Conservation (phyloP, 257 asterid species). For the Scutellaria baicalensis region DNA sequence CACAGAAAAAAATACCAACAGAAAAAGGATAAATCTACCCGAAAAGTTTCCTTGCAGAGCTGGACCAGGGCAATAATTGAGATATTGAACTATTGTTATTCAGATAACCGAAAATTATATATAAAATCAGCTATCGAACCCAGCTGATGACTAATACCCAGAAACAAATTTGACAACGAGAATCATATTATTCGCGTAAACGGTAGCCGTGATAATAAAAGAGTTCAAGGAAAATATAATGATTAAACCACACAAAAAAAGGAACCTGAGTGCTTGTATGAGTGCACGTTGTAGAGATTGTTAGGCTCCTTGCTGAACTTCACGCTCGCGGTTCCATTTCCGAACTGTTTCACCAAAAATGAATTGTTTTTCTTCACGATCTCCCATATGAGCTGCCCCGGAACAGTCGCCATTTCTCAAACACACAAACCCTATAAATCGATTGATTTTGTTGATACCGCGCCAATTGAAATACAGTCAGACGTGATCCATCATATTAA, state of each 20-base stretch:
- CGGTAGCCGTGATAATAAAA: background rate
- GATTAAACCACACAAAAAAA: background rate
- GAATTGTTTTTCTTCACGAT: conserved; percentile 84
- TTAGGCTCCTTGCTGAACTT: conserved; percentile 80
- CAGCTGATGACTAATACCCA: background rate
- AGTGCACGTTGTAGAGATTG: conserved; percentile 81
- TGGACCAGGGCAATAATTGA: background rate
- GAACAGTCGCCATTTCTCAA: conserved; percentile 64
- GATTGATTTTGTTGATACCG: background rate
- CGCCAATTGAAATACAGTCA: background rate
- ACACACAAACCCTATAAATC: conserved; percentile 5
- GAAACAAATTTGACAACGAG: background rate
- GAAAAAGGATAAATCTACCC: background rate
- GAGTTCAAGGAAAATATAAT: background rate
- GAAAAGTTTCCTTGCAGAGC: background rate
- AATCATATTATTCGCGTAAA: background rate
- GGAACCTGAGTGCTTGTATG: conserved; percentile 84
- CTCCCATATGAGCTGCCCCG: conserved; percentile 96
- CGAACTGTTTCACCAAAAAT: conserved; percentile 77
- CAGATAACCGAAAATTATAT: background rate
- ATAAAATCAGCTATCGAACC: background rate
- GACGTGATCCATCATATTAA: background rate
- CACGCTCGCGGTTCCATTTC: conserved; percentile 73
- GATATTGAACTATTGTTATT: background rate
- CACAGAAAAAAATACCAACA: background rate